Conservation (phyloP, 768 basidiomycete species). For the Podaxis carcinomalis region DNA sequence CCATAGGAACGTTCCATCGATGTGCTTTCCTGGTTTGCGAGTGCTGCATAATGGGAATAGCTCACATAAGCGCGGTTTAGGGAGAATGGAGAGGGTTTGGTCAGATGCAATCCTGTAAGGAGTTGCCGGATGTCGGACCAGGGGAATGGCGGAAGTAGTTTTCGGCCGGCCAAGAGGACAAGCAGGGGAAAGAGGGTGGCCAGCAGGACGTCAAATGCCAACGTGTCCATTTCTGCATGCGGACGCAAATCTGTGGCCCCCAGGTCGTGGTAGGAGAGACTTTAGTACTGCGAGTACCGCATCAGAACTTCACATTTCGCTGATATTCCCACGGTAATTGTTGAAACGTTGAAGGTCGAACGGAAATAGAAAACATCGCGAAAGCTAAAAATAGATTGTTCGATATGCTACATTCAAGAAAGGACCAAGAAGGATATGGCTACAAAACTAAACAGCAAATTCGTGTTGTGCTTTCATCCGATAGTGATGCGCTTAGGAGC, state of each 20-base stretch:
- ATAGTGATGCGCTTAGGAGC: conserved; percentile 30
- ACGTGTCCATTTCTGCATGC: not conserved
- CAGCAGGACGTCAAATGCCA: conserved; percentile 32
- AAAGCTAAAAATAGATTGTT: not conserved
- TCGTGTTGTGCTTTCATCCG: conserved; percentile 17
- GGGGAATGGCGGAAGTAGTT: conserved; percentile 20
- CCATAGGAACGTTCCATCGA: conserved; percentile 40
- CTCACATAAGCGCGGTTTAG: conserved; percentile 38
- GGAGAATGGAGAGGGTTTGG: conserved; percentile 32
- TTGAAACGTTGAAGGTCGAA: not conserved
- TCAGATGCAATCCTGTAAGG: conserved; percentile 20
- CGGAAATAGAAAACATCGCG: not conserved
- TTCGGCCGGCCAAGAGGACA: conserved; percentile 28
- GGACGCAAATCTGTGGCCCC: not conserved
- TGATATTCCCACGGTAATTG: not conserved
- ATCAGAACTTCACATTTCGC: not conserved
- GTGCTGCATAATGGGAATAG: conserved; percentile 37
- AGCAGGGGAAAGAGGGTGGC: conserved; percentile 35
- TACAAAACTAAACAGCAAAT: not conserved
- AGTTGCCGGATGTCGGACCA: conserved; percentile 25
- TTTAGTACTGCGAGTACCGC: not conserved
- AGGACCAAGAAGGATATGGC: not conserved
- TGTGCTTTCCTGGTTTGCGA: conserved; percentile 37
- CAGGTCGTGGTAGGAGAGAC: too few relatives aligned
- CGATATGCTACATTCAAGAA: not conserved